Conservation (phyloP, 208 protist genomes). For the Crithidia acanthocephali region DNA sequence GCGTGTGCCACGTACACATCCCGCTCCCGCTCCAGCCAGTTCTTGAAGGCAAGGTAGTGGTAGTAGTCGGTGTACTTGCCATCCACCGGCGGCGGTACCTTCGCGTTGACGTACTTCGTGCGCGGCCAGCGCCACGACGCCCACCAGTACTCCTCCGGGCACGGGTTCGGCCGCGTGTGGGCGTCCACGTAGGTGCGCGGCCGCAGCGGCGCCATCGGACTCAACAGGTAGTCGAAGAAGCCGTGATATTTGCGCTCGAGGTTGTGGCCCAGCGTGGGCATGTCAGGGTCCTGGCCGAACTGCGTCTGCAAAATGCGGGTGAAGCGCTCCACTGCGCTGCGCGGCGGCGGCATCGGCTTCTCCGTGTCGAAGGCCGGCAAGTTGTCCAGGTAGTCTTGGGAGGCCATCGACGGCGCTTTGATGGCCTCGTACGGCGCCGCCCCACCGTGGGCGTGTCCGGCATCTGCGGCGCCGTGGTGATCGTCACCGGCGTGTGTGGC, state of each 20-base stretch:
- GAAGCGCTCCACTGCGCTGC: constrained; percentile 58
- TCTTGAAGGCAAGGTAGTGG: constrained; percentile 84
- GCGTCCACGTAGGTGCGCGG: constrained; percentile 77
- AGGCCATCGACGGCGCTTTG: constrained; percentile 61
- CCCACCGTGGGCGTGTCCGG: no score
- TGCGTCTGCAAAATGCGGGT: constrained; percentile 60
- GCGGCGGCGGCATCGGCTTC: constrained; percentile 47
- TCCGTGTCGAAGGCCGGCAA: constrained; percentile 61
- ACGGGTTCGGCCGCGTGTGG: constrained; percentile 79
- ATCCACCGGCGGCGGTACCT: constrained; percentile 79
- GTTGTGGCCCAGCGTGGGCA: constrained; percentile 55
- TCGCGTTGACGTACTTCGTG: constrained; percentile 84
- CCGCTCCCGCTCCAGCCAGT: constrained; percentile 81
- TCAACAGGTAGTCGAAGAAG: constrained; percentile 66
- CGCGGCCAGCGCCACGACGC: constrained; percentile 82
- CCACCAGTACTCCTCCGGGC: constrained; percentile 86
- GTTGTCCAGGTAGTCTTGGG: constrained; percentile 68
- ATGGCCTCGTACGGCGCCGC: constrained; percentile 36
- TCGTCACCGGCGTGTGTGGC: constrained; percentile 9
- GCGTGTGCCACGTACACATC: constrained; percentile 84
- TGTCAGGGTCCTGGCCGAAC: constrained; percentile 70
- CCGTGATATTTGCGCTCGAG: constrained; percentile 59
- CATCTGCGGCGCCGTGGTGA: constrained; percentile 14
- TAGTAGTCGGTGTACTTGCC: constrained; percentile 88
- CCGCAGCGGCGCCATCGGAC: constrained; percentile 52